Evolutionary conservation across 164 flowering plant species (phyloP).

Genomic region (Dillenia turbinata): DNA sequence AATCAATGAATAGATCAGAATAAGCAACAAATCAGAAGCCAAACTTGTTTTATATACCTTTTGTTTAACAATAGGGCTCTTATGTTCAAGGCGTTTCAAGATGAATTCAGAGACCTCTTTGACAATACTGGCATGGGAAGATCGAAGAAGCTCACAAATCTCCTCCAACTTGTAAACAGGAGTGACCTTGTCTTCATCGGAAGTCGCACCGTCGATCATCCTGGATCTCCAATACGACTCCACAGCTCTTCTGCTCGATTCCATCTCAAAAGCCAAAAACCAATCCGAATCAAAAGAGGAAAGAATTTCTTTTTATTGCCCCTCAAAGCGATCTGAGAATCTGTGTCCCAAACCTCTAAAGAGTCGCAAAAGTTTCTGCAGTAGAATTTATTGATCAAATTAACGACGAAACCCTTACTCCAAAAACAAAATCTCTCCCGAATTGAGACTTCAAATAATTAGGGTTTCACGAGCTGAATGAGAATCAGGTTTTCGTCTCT

Average conservation of each 20-base stretch:
- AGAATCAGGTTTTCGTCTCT: too few relatives aligned
- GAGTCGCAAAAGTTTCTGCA: too few relatives aligned
- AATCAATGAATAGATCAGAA: neutral
- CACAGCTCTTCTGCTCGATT: slow-evolving; percentile 90
- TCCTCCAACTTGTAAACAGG: slow-evolving; percentile 93
- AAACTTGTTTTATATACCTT: slow-evolving; percentile 42
- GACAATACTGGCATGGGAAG: slow-evolving; percentile 75
- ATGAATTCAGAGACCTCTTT: slow-evolving; percentile 83
- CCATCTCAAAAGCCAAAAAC: slow-evolving; percentile 34
- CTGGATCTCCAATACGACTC: slow-evolving; percentile 96
- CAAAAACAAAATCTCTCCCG: too few relatives aligned
- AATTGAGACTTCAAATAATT: too few relatives aligned
- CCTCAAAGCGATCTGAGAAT: too few relatives aligned
- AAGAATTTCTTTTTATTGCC: too few relatives aligned
- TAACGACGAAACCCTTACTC: too few relatives aligned
- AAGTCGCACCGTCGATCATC: slow-evolving; percentile 80
- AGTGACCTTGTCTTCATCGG: slow-evolving; percentile 89
- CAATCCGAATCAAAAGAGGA: too few relatives aligned
- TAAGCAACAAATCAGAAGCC: neutral
- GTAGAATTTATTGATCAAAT: too few relatives aligned
- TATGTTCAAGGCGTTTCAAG: slow-evolving; percentile 83
- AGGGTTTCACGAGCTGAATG: too few relatives aligned
- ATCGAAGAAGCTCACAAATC: slow-evolving; percentile 77
- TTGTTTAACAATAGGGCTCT: slow-evolving; percentile 86
- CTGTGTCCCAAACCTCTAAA: too few relatives aligned